phyloP scores from a whole-genome alignment of 2,329 filamentous ascomycete species.

The Blastomyces percursus region DNA sequence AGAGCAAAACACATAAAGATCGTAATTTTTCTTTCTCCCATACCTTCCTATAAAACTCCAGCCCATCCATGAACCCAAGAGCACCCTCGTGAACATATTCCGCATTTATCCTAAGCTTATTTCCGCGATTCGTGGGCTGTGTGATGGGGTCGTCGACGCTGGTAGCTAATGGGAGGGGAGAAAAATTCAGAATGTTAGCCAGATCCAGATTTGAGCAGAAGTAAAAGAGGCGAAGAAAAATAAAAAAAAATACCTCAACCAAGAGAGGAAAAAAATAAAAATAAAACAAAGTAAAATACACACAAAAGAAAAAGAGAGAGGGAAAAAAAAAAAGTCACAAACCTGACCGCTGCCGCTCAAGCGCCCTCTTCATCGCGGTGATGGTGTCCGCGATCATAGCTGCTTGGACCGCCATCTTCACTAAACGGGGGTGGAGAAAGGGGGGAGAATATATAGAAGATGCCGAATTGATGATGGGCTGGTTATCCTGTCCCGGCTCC shows the following conservation, averaged over 20 bases:
- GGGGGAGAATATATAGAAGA: too few species aligned
- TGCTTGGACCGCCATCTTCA: conserved; percentile 34
- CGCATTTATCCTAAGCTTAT: conserved; percentile 50
- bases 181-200: conserved; percentile 3
- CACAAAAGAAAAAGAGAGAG: background rate
- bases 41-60: conserved; percentile 47
- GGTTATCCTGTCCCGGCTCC: background rate
- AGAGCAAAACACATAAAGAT: conserved; percentile 4
- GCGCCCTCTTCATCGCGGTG: conserved; percentile 43
- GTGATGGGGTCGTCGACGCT: conserved; percentile 44
- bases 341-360: conserved; percentile 40
- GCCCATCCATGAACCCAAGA: conserved; percentile 41
- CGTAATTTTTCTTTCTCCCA: conserved; percentile 10
- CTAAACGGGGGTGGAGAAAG: background rate
- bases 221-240: background rate
- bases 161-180: conserved; percentile 19
- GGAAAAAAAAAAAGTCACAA: conserved; percentile 9
- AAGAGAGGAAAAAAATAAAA: background rate
- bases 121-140: conserved; percentile 47
- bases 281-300: background rate
- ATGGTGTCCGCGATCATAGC: conserved; percentile 44
- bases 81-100: conserved; percentile 46
- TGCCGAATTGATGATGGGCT: background rate
- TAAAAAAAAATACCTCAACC: background rate
- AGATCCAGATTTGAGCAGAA: background rate